A percentile compares a stretch with the other conserved stretches of the same genome.
These are phyloP conservation scores for Pseudovirgaria hyperparasitica DNA, from an alignment of 2,329 filamentous ascomycete genomes.

Conservation along the genomic window DNA sequence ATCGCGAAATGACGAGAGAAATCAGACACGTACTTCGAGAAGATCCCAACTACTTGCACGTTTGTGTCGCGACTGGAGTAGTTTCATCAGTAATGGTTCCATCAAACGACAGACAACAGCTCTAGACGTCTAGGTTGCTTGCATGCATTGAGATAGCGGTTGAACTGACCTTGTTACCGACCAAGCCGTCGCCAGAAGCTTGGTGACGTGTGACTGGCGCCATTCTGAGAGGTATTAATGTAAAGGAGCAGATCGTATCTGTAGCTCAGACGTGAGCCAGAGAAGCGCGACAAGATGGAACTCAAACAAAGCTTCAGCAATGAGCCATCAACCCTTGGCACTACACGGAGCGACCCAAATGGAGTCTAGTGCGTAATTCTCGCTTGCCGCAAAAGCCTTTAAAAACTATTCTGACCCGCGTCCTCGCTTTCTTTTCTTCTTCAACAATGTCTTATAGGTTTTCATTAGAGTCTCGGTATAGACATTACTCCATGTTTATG, in stretches of 20 bases:
- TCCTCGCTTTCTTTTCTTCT: conserved; percentile 35
- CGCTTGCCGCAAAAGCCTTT: conserved; percentile 3
- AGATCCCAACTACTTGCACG: too few relatives aligned
- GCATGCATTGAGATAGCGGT: too few relatives aligned
- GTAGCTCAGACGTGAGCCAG: neutral
- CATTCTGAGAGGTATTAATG: conserved; percentile 9
- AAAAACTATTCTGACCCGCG: conserved; percentile 2
- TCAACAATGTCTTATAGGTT: conserved; percentile 65
- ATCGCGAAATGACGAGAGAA: too few relatives aligned
- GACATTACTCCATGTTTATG: conserved; percentile 76
- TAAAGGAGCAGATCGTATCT: neutral
- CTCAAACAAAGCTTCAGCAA: neutral
- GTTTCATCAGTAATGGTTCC: too few relatives aligned
- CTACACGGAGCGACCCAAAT: neutral
- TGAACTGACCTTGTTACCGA: too few relatives aligned
- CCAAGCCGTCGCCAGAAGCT: too few relatives aligned
- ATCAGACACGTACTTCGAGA: too few relatives aligned
- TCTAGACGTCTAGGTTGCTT: too few relatives aligned
- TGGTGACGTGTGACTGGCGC: conserved; percentile 9
- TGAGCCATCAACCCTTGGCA: neutral
- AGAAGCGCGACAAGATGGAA: neutral
- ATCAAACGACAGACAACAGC: too few relatives aligned
- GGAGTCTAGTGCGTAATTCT: conserved; percentile 10
- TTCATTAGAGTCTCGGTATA: conserved; percentile 99
- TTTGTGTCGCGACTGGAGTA: too few relatives aligned